Percentiles rank a stretch among this genome's conserved stretches.
phyloP scores from a whole-genome alignment of 2,329 filamentous ascomycete genomes.

The Tolypocladium sp. region DNA sequence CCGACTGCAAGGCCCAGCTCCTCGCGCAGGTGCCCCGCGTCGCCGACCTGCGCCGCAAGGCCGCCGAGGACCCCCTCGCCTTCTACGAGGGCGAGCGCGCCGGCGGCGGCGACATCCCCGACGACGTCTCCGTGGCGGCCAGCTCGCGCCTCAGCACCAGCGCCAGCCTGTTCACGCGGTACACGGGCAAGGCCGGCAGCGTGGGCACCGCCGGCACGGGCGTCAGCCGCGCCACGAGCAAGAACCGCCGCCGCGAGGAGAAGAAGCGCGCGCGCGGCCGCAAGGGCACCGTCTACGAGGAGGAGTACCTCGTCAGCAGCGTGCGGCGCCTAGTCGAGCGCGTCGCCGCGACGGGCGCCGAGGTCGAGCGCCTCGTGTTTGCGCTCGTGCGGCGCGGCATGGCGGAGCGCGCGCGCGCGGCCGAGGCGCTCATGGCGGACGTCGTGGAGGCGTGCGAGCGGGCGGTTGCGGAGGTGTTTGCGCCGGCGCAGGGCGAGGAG shows the following conservation, averaged over 20 bases:
- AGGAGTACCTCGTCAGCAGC: slow-evolving; percentile 90
- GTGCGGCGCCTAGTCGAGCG: slow-evolving; percentile 76
- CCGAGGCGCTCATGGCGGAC: slow-evolving; percentile 65
- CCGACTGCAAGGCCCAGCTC: slow-evolving; percentile 84
- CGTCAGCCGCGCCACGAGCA: slow-evolving; percentile 70
- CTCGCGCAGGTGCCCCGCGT: slow-evolving; percentile 79
- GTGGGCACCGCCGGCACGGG: slow-evolving; percentile 62
- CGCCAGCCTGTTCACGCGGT: slow-evolving; percentile 86
- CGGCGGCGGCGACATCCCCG: slow-evolving; percentile 64
- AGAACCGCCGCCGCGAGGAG: slow-evolving; percentile 84
- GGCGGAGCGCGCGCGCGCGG: slow-evolving; percentile 74
- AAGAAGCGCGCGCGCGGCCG: slow-evolving; percentile 89
- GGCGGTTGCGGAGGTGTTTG: slow-evolving; percentile 65
- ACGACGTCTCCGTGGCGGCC: slow-evolving; percentile 85
- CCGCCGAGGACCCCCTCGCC: slow-evolving; percentile 73
- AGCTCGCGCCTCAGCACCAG: slow-evolving; percentile 70
- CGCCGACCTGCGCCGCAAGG: slow-evolving; percentile 70
- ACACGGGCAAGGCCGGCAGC: slow-evolving; percentile 62
- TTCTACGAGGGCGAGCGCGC: slow-evolving; percentile 76
- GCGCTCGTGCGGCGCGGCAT: slow-evolving; percentile 73
- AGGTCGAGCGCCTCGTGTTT: slow-evolving; percentile 66
- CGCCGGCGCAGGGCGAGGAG: slow-evolving; percentile 8
- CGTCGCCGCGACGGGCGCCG: slow-evolving; percentile 62
- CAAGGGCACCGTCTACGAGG: slow-evolving; percentile 96
- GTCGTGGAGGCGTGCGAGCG: slow-evolving; percentile 60